phyloP scores from a whole-genome alignment of 2,329 filamentous ascomycete species.

The Diaporthe citrichinensis region DNA sequence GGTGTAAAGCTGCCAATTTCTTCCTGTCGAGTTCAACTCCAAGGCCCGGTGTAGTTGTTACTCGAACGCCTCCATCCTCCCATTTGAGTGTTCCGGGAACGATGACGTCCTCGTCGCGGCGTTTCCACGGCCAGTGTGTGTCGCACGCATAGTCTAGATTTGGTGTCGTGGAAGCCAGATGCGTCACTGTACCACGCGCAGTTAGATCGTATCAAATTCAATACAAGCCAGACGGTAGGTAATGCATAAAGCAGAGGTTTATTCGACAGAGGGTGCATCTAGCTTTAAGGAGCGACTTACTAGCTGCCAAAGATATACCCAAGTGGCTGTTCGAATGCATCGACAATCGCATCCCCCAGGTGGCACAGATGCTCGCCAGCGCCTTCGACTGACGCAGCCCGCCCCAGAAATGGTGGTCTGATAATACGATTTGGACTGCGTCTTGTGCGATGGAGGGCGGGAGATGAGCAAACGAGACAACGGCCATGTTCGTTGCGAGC shows the following conservation, averaged over 20 bases:
- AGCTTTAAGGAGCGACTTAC: background rate
- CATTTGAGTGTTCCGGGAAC: conserved; percentile 54
- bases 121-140: conserved; percentile 62
- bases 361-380: conserved; percentile 55
- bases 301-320: conserved; percentile 58
- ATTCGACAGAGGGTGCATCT: rapidly evolving
- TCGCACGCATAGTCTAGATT: conserved; percentile 60
- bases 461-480: conserved; percentile 57
- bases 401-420: conserved; percentile 61
- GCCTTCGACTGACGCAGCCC: conserved; percentile 57
- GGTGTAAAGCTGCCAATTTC: conserved; percentile 52
- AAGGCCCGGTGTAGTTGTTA: conserved; percentile 4
- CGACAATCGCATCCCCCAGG: conserved; percentile 56
- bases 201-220: background rate
- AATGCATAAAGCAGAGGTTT: too few relatives aligned
- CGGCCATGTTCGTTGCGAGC: conserved; percentile 59
- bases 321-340: conserved; percentile 61
- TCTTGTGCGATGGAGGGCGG: conserved; percentile 55
- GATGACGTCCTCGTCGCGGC: conserved; percentile 57
- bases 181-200: conserved; percentile 49
- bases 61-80: background rate
- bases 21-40: conserved; percentile 50
- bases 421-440: conserved; percentile 57
- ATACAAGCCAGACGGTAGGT: too few relatives aligned
- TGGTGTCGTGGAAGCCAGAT: conserved; percentile 56